Evolutionary conservation across 306 rosid species (phyloP).

Genomic region (Rosa chinensis): DNA sequence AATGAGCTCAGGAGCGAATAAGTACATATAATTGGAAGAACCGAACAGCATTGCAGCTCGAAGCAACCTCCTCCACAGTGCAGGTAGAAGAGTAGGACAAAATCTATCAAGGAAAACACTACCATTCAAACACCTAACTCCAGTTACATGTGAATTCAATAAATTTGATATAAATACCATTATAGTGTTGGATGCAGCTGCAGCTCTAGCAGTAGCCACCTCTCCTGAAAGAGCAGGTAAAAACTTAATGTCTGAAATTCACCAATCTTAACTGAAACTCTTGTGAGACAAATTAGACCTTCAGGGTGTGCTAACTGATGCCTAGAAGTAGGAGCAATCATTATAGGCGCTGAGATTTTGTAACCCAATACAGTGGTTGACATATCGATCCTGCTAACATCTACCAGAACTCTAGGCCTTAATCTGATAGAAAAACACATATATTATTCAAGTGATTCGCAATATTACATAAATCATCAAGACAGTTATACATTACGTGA

Average conservation of each 20-base stretch:
- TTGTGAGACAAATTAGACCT: slow-evolving; percentile 32
- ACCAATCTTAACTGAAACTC: slow-evolving; percentile 9
- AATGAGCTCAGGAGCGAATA: slow-evolving; percentile 5
- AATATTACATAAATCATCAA: not conserved
- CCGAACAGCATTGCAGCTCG: slow-evolving; percentile 72
- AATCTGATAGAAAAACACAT: slow-evolving; percentile 35
- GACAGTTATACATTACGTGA: slow-evolving; percentile 33
- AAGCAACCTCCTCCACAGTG: slow-evolving; percentile 65
- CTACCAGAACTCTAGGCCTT: slow-evolving; percentile 60
- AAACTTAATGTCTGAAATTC: not conserved
- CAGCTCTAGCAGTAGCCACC: slow-evolving; percentile 73
- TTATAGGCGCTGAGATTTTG: slow-evolving; percentile 51
- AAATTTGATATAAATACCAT: slow-evolving; percentile 42
- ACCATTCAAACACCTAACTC: not conserved
- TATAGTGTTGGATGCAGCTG: slow-evolving; percentile 57
- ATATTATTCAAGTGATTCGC: not conserved
- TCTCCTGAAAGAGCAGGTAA: slow-evolving; percentile 43
- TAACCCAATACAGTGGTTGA: slow-evolving; percentile 55
- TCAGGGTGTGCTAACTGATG: slow-evolving; percentile 62
- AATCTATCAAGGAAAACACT: too few species aligned
- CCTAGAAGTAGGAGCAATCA: slow-evolving; percentile 54
- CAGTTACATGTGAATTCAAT: not conserved
- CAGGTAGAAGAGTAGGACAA: slow-evolving; percentile 28
- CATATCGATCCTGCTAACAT: slow-evolving; percentile 61
- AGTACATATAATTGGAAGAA: slow-evolving; percentile 70